Conservation (phyloP, 352 stramenopile species). For the Pythium guiyangense region DNA sequence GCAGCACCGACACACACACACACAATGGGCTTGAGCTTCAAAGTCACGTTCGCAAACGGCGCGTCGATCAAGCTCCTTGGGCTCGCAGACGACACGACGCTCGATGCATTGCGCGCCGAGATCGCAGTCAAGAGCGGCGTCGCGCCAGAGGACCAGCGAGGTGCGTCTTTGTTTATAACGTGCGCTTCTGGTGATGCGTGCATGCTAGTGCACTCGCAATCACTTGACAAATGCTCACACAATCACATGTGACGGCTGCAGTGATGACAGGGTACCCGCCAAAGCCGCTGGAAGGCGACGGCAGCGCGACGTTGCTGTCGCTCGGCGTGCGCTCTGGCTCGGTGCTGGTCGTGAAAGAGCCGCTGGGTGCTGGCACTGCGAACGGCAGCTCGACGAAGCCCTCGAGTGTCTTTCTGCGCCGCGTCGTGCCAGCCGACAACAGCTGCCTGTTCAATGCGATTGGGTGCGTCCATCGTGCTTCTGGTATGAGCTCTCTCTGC, state of each 20-base stretch:
- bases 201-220: too few relatives aligned
- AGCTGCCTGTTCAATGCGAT: constrained; percentile 88
- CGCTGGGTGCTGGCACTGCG: constrained; percentile 16
- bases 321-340: too few relatives aligned
- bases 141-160: too few relatives aligned
- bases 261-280: too few relatives aligned
- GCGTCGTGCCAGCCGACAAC: constrained; percentile 79
- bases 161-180: constrained; percentile 10
- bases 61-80: constrained; percentile 69
- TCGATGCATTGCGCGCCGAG: constrained; percentile 45
- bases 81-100: constrained; percentile 50
- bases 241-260: constrained; percentile 30
- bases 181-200: constrained; percentile 6
- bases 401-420: constrained; percentile 57
- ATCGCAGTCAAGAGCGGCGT: constrained; percentile 44
- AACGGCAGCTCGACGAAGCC: constrained; percentile 12
- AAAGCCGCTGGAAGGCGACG: constrained; percentile 44
- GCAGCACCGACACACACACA: background rate
- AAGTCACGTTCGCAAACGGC: constrained; percentile 71
- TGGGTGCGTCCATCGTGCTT: constrained; percentile 25
- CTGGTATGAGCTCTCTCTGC: too few relatives aligned
- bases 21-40: constrained; percentile 35
- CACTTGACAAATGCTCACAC: background rate
- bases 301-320: constrained; percentile 40
- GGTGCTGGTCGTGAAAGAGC: constrained; percentile 69